Conservation (phyloP, 352 stramenopile genomes). For the Globisporangium nunn region DNA sequence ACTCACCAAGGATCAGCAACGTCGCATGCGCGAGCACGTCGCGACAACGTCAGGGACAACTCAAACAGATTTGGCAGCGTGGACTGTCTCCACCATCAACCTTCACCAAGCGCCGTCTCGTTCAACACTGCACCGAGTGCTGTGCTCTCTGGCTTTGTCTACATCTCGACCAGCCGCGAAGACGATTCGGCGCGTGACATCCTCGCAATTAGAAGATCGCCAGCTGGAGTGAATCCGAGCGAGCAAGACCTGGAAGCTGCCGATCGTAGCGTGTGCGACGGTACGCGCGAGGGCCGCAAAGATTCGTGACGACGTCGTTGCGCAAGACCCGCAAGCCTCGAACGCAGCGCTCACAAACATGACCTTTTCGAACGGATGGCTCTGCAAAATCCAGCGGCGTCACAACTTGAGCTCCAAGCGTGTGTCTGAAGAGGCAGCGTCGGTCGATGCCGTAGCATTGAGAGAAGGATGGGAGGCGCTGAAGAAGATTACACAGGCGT, state of each 20-base stretch:
- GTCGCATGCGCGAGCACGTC: not conserved
- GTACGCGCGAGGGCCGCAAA: not conserved
- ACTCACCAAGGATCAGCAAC: not conserved
- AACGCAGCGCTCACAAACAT: not conserved
- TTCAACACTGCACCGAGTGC: not conserved
- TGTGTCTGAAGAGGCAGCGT: conserved; percentile 7
- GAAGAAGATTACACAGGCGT: conserved; percentile 1
- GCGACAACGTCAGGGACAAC: not conserved
- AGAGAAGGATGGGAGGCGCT: not conserved
- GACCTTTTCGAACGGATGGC: conserved; percentile 23
- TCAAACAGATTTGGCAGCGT: not conserved
- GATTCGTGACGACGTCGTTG: not conserved
- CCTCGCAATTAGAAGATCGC: not conserved
- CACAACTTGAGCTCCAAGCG: conserved; percentile 11
- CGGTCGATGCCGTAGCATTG: not conserved
- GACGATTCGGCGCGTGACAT: not conserved
- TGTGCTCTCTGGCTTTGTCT: not conserved
- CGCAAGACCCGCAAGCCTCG: not conserved
- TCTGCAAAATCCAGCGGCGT: conserved; percentile 9
- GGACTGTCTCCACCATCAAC: not conserved
- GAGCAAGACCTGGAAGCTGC: not conserved
- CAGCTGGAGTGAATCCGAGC: not conserved
- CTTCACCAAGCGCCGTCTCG: not conserved
- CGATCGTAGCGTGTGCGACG: not conserved
- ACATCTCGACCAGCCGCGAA: not conserved